phyloP scores from a whole-genome alignment of 257 asterid genomes.

The Solanum virginianum region DNA sequence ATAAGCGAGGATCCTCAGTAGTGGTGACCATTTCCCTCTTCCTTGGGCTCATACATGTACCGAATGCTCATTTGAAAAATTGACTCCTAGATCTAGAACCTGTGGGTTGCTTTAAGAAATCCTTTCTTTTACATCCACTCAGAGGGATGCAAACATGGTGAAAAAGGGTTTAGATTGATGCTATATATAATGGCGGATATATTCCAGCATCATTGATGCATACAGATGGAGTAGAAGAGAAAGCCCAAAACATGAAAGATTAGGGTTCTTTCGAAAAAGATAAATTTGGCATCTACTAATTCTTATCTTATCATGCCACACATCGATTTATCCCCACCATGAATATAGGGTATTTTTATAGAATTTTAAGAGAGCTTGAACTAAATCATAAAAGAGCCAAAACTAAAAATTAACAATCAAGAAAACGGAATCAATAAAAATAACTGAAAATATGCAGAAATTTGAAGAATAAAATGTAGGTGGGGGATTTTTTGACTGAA shows the following conservation, averaged over 20 bases:
- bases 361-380: neutral
- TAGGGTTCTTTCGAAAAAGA: neutral
- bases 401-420: neutral
- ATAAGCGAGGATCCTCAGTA: neutral
- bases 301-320: neutral
- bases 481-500: neutral
- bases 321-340: neutral
- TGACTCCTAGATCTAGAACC: neutral
- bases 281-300: no score
- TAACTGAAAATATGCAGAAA: neutral
- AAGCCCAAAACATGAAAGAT: neutral
- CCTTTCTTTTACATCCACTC: neutral
- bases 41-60: neutral
- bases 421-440: neutral
- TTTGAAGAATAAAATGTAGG: neutral
- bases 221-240: no score
- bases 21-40: constrained; percentile 12
- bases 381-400: neutral
- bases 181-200: no score
- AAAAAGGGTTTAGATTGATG: no score
- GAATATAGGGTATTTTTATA: neutral
- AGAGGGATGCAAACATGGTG: neutral
- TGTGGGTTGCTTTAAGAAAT: neutral
- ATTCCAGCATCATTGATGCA: no score
- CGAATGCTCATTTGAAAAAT: neutral